These are phyloP conservation scores for Umbelopsis sp. DNA, from an alignment of 192 early-diverging fungal genomes.

Conservation along the genomic window DNA sequence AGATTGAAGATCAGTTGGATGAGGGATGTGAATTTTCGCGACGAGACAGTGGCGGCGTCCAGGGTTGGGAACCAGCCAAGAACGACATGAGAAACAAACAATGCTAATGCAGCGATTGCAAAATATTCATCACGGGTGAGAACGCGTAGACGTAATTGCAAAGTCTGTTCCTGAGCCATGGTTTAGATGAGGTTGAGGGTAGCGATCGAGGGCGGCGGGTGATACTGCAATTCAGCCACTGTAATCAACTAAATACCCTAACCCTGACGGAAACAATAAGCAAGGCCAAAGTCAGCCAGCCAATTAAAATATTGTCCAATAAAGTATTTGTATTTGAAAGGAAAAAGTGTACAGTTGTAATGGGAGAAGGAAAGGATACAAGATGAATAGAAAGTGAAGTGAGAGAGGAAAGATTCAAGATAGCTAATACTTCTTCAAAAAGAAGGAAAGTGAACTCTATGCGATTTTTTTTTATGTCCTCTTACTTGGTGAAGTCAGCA, in stretches of 20 bases:
- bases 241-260: background rate
- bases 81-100: background rate
- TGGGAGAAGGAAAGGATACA: background rate
- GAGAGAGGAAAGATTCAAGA: too few relatives aligned
- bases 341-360: background rate
- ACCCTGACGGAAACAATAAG: background rate
- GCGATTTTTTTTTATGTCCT: too few relatives aligned
- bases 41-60: background rate
- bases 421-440: too few relatives aligned
- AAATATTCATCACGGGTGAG: constrained; percentile 7
- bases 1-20: constrained; percentile 10
- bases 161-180: constrained; percentile 8
- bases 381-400: background rate
- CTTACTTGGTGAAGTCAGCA: too few relatives aligned
- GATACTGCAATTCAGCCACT: background rate
- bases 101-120: background rate
- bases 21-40: background rate
- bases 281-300: background rate
- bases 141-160: constrained; percentile 10
- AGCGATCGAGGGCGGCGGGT: background rate
- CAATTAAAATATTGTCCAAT: background rate
- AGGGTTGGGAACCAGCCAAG: constrained; percentile 1
- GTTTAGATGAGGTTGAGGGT: background rate
- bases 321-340: background rate
- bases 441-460: too few relatives aligned